A percentile compares a stretch with the other conserved stretches of the same genome.
Conservation (phyloP, 768 basidiomycete genomes). For the Lactifluus pinguis region DNA sequence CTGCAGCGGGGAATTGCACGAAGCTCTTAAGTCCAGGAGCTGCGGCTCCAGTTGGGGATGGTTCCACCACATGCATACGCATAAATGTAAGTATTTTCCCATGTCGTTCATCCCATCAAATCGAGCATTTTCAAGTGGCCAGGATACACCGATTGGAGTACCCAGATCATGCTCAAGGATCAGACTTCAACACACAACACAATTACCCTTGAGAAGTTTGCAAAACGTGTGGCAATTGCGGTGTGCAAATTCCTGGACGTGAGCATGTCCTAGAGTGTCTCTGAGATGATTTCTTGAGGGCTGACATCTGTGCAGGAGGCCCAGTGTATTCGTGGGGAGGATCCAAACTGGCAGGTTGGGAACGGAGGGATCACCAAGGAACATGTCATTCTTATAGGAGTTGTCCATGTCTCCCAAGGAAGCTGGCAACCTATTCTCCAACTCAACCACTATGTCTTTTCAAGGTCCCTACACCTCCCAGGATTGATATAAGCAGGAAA, state of each 20-base stretch:
- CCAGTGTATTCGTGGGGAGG: background rate
- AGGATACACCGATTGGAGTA: background rate
- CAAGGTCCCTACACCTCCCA: background rate
- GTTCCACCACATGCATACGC: background rate
- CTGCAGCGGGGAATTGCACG: background rate
- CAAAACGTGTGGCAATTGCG: slow-evolving; percentile 1
- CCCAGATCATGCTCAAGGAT: slow-evolving; percentile 3
- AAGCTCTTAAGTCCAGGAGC: background rate
- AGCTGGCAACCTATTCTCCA: slow-evolving; percentile 16
- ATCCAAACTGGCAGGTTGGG: background rate
- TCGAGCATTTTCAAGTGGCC: background rate
- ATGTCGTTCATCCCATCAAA: background rate
- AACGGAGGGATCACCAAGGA: background rate
- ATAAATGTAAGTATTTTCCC: background rate
- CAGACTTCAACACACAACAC: background rate
- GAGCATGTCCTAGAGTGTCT: background rate
- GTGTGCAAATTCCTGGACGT: slow-evolving; percentile 5
- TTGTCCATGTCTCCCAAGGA: slow-evolving; percentile 8
- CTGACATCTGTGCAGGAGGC: background rate
- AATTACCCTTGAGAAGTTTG: background rate
- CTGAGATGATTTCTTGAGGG: background rate
- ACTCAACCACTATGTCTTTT: background rate
- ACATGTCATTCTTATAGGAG: background rate
- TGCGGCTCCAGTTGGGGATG: background rate
- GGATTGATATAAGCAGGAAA: background rate